Evolutionary conservation across 768 basidiomycete species (phyloP), one percentile per base, ranked within the genome.

Genomic region (Tylopilus cervinicoccineus): DNA sequence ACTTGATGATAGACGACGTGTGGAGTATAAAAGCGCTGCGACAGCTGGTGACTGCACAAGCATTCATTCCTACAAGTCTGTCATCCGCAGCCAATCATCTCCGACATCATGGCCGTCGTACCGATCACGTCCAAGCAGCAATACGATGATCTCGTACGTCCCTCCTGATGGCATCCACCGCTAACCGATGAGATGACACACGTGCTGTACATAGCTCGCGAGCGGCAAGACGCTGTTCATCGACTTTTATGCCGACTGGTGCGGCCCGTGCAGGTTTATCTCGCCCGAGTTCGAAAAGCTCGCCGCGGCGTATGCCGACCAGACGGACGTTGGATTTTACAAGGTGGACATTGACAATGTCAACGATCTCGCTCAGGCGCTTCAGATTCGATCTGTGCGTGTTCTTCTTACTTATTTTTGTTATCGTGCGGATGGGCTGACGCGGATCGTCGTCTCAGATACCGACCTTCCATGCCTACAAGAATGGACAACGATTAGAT

Each of bases 271-370:
- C 45, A 58, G 1, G 14, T 0, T 3, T 0, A 61, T 61, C 5
- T 58, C 59, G 0, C 65, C 63, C 12, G 0, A 2, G 0, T 65
- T 63, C 13, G 24, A 54, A 3, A 0, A 7, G 1, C 28, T 50
- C 4, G 48, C 51, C 0, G 0, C 9, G 1, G 13, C 52, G 12
- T 36, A 45, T 0, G 50, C 58, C 2, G 13, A 36, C 3, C 52
- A 49, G 34, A 45, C 57, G 1, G 62, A 53, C 7, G 59, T 83
- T 50, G 71, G 71, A n/a, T 89, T 86, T 70, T 83, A 80, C 75
- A 89, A 86, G 64, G 76, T 88, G 51, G 80, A 91, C 54, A 76
- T 86, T 20, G 87, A 91, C 56, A 67, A 68, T 6, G 72, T 76
- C 39, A 31, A 53, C 0, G 71, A 74, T 0, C 74, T 86, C 43